These are phyloP conservation scores for Hypoxylon sp. DNA, from an alignment of 2,329 filamentous ascomycete species.

Conservation along the genomic window DNA sequence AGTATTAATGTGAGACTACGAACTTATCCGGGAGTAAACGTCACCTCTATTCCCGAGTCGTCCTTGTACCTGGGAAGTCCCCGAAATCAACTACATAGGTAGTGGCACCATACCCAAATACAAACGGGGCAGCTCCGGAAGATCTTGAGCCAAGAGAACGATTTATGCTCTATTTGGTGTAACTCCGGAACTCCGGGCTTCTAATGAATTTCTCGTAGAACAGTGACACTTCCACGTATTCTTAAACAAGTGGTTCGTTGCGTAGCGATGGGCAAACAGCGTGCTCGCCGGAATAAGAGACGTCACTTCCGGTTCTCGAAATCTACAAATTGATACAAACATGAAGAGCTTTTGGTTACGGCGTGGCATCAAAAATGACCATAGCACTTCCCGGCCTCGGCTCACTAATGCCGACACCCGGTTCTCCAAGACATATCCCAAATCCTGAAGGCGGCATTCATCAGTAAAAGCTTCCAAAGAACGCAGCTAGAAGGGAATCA, in stretches of 20 bases:
- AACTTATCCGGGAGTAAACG: neutral
- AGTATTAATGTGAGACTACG: neutral
- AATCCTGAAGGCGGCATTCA: neutral
- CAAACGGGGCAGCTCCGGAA: neutral
- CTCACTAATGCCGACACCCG: neutral
- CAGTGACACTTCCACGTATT: neutral
- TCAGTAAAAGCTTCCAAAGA: neutral
- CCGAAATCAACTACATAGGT: neutral
- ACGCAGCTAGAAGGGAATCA: neutral
- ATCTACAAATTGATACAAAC: neutral
- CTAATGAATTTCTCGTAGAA: neutral
- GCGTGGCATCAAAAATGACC: neutral
- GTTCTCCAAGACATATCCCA: neutral
- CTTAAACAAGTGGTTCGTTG: neutral
- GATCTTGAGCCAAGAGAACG: neutral
- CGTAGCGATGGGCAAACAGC: neutral
- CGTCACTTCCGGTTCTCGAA: neutral
- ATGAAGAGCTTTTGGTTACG: neutral
- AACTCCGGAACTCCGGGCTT: neutral
- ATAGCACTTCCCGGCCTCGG: neutral
- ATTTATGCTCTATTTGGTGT: neutral
- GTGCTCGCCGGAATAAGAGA: neutral
- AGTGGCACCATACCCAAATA: neutral
- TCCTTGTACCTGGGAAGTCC: neutral
- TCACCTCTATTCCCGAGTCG: neutral